A percentile compares a stretch with the other conserved stretches of the same genome.
phyloP scores from a whole-genome alignment of 2,329 filamentous ascomycete species.

The Colletotrichum sp. region DNA sequence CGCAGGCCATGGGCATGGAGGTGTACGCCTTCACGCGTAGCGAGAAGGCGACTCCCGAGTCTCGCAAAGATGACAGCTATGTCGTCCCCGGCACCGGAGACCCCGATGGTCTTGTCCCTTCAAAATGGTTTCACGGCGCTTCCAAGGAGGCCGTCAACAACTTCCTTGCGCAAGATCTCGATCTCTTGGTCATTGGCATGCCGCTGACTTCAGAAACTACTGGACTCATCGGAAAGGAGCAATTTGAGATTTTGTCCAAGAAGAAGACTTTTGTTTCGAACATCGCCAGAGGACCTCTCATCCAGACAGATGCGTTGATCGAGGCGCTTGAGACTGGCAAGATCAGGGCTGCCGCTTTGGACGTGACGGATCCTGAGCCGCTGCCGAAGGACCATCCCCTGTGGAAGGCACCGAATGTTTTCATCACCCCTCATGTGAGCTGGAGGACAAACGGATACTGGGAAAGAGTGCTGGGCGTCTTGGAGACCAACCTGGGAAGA shows the following conservation, averaged over 20 bases:
- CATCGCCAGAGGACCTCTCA: slow-evolving; percentile 61
- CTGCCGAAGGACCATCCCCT: slow-evolving; percentile 67
- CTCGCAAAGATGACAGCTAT: slow-evolving; percentile 61
- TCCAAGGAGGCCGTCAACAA: slow-evolving; percentile 37
- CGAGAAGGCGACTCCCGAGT: slow-evolving; percentile 63
- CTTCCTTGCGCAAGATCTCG: slow-evolving; percentile 47
- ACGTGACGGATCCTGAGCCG: slow-evolving; percentile 77
- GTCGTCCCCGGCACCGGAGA: slow-evolving; percentile 67
- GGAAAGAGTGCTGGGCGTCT: slow-evolving; percentile 28
- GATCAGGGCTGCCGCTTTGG: slow-evolving; percentile 66
- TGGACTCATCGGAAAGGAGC: slow-evolving; percentile 46
- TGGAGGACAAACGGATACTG: slow-evolving; percentile 35
- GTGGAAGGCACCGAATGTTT: slow-evolving; percentile 69
- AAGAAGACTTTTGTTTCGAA: slow-evolving; percentile 67
- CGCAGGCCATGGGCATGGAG: slow-evolving; percentile 67
- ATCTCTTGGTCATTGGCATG: slow-evolving; percentile 47
- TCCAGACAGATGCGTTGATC: slow-evolving; percentile 56
- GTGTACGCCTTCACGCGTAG: slow-evolving; percentile 72
- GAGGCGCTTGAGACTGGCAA: slow-evolving; percentile 51
- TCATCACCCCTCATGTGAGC: slow-evolving; percentile 53
- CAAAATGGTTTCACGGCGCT: slow-evolving; percentile 46
- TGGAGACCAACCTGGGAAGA: slow-evolving; percentile 34
- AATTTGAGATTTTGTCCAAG: slow-evolving; percentile 44
- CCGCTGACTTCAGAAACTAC: slow-evolving; percentile 43
- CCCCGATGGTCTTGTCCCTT: slow-evolving; percentile 44